Base-by-base conservation (phyloP, 2,329 filamentous ascomycete genomes). In the Phialophora expanda region DNA sequence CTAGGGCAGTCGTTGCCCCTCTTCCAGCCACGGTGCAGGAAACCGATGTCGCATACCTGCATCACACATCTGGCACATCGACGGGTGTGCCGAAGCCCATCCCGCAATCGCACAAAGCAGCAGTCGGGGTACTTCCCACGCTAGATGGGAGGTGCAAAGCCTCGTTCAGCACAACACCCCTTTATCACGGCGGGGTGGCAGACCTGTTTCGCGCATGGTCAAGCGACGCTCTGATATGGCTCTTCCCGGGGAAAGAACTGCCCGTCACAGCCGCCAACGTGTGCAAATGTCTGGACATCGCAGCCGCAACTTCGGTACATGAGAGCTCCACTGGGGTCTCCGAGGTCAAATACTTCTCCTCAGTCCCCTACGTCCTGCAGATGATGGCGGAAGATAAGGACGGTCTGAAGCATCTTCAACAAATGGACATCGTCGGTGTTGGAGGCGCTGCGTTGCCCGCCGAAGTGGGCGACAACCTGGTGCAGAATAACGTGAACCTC, bases 21-120 rank as follows among this genome's bases (percentile, higher is more conserved):
- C 7, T 24, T 4, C 7, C 28, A n/a, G 46, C 44, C 57, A 62
- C 24, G 3, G 46, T 22, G 2, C 28, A 57, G 8, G 73, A 76
- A 7, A 69, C 70, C 1, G 80, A 84, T 12, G 73, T 83, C 14
- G 86, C 87, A 0, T 89, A 87, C 73, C 77, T 87, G 26, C 83
- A 85, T 69, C 87, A 90, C 71, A 88, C 87, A 0, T 90, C 87
- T 0, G 87, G 87, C 0, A 90, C 88, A 2, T 88, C 87, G 0
- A 85, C 84, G 0, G 87, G 87, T 0, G 73, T 86, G 1, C 87
- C 87, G 0, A 89, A 89, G 65, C 85, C 86, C 0, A 88, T 90
- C 0, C 80, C 82, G 0, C 86, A 89, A 65, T 81, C 79, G 1
- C 85, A 89, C 71, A 79, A 79, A 54, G 84, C 80, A 11, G 85